Conservation (phyloP, 1,139 yeast genomes). For the Scheffersomyces illinoinensis region DNA sequence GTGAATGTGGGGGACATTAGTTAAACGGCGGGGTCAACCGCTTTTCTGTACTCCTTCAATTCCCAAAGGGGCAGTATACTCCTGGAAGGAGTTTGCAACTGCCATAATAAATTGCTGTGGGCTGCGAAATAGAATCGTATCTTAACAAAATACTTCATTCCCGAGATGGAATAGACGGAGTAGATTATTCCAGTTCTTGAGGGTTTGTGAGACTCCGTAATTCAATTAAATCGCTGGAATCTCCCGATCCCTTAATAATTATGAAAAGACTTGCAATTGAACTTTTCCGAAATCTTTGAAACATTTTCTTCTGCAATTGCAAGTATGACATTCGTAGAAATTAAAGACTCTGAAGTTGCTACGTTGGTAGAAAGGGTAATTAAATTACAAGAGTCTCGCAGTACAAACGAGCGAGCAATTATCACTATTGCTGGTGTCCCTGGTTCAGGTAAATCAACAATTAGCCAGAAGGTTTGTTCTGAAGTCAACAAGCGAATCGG, state of each 20-base stretch:
- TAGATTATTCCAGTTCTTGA: background rate
- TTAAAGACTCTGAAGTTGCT: background rate
- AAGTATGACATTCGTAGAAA: background rate
- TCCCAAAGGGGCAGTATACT: background rate
- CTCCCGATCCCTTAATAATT: background rate
- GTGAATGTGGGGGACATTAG: background rate
- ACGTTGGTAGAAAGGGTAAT: background rate
- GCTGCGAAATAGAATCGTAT: background rate
- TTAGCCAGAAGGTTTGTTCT: background rate
- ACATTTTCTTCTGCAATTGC: background rate
- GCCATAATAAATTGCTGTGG: background rate
- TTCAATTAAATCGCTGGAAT: background rate
- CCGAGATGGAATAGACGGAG: background rate
- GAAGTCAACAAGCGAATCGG: background rate
- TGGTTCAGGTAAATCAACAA: constrained; percentile 26
- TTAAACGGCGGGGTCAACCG: background rate
- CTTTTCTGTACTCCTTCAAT: background rate
- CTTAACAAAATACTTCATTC: background rate
- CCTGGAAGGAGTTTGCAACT: background rate
- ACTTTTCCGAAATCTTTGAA: background rate
- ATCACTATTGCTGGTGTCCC: constrained; percentile 22
- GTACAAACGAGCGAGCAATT: background rate
- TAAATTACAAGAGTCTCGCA: background rate
- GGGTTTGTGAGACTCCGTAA: background rate
- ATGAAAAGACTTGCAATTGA: background rate